phyloP scores from a whole-genome alignment of 257 asterid species.

The Lantana camara region DNA sequence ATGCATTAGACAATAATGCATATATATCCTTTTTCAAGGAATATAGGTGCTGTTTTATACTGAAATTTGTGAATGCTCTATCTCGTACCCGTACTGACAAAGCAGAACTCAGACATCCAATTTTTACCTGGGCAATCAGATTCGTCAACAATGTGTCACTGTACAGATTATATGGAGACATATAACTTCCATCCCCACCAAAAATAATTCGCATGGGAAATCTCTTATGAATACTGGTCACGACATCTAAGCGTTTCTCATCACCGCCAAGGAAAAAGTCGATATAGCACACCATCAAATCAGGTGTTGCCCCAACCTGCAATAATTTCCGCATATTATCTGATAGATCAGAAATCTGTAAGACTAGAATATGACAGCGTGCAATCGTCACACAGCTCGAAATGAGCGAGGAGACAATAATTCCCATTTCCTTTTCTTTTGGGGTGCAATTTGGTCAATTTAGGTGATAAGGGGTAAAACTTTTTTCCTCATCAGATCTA shows the following conservation, averaged over 20 bases:
- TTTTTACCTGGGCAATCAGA: slow-evolving; percentile 88
- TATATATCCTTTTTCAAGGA: not conserved
- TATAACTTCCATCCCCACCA: slow-evolving; percentile 96
- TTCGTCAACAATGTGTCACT: slow-evolving; percentile 82
- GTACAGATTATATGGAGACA: slow-evolving; percentile 85
- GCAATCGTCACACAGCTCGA: slow-evolving; percentile 5
- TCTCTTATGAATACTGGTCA: slow-evolving; percentile 83
- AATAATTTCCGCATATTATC: slow-evolving; percentile 24
- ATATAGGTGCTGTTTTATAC: not conserved
- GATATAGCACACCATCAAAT: slow-evolving; percentile 88
- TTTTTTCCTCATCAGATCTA: not conserved
- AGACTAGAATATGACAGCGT: slow-evolving; percentile 1
- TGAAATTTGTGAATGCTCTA: not conserved
- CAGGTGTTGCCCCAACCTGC: slow-evolving; percentile 98
- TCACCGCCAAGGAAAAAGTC: slow-evolving; percentile 98
- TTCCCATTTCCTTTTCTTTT: not conserved
- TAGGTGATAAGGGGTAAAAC: not conserved
- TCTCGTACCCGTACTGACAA: slow-evolving; percentile 5
- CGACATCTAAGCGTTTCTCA: slow-evolving; percentile 90
- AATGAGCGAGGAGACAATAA: not conserved
- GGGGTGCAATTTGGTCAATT: not conserved
- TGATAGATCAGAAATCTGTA: slow-evolving; percentile 18
- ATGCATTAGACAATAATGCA: slow-evolving; percentile 28
- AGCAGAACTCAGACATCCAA: slow-evolving; percentile 21
- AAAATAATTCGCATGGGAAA: slow-evolving; percentile 91